Conservation (phyloP, 1,139 yeast genomes). For the Blastobotrys arbuscula region DNA sequence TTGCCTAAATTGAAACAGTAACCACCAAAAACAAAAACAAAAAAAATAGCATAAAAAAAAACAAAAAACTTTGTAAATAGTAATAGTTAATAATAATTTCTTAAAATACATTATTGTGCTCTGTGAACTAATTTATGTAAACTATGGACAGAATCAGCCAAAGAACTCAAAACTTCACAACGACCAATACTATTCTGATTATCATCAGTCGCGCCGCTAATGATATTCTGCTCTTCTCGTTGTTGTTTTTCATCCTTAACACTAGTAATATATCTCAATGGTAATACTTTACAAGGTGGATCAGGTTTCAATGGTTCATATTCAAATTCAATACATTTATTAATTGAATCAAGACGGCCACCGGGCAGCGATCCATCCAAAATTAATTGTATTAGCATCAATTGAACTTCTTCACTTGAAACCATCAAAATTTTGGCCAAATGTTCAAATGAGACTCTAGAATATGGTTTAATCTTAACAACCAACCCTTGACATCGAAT, state of each 20-base stretch:
- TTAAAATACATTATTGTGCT: too few species aligned
- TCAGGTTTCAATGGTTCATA: constrained; percentile 2
- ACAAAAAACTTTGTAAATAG: neutral
- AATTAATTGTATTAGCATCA: constrained; percentile 40
- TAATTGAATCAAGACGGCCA: constrained; percentile 41
- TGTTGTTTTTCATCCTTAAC: constrained; percentile 16
- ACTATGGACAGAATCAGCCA: neutral
- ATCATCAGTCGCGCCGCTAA: constrained; percentile 13
- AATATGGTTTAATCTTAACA: constrained; percentile 38
- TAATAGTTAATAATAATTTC: neutral
- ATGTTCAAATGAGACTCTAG: constrained; percentile 32
- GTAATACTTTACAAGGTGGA: constrained; percentile 9
- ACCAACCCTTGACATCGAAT: constrained; percentile 36
- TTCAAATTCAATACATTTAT: constrained; percentile 15
- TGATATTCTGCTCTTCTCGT: constrained; percentile 18
- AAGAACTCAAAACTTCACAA: neutral
- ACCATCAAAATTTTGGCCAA: constrained; percentile 30
- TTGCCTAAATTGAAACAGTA: constrained; percentile 18
- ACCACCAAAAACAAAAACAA: neutral
- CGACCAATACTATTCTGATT: neutral
- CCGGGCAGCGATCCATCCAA: constrained; percentile 42
- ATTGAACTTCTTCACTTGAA: constrained; percentile 36
- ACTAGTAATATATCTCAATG: constrained; percentile 15
- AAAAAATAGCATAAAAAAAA: neutral
- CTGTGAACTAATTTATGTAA: constrained; percentile 4